Evolutionary conservation across 176 grass and related monocot species (phyloP).

Genomic region (Oryza glaberrima): DNA sequence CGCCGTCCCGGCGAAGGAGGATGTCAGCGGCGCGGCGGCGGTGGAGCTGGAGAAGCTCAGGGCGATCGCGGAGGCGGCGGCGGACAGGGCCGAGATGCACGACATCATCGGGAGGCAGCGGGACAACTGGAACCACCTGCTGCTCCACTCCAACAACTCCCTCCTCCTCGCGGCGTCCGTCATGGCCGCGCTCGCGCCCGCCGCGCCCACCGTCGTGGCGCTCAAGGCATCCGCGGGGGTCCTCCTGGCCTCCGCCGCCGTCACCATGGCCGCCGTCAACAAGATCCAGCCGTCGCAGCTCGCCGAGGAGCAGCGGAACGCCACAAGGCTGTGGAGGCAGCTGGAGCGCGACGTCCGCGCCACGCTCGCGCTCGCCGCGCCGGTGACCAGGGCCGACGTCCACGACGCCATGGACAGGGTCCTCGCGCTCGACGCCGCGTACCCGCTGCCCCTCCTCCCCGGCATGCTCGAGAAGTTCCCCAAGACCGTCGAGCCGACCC

Average conservation of each 20-base stretch:
- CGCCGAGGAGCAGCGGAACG: slow-evolving; percentile 71
- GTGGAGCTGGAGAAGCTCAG: slow-evolving; percentile 34
- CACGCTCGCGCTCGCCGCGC: background rate
- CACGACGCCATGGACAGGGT: slow-evolving; percentile 32
- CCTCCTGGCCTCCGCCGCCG: slow-evolving; percentile 36
- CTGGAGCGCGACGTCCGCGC: slow-evolving; percentile 43
- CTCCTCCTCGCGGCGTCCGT: slow-evolving; percentile 49
- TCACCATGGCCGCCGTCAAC: slow-evolving; percentile 51
- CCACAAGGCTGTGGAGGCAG: slow-evolving; percentile 55
- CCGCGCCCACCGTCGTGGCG: background rate
- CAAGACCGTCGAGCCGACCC: slow-evolving; percentile 36
- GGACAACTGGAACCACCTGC: slow-evolving; percentile 79
- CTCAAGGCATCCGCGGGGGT: slow-evolving; percentile 39
- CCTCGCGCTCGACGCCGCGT: slow-evolving; percentile 60
- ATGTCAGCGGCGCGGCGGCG: too few species aligned
- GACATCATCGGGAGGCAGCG: slow-evolving; percentile 67
- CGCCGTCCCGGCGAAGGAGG: background rate
- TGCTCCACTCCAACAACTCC: slow-evolving; percentile 65
- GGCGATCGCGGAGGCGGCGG: slow-evolving; percentile 50
- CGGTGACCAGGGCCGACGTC: background rate
- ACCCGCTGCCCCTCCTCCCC: slow-evolving; percentile 51
- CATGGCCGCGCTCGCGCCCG: slow-evolving; percentile 50
- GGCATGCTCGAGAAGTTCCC: slow-evolving; percentile 71
- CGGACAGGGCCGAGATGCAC: slow-evolving; percentile 68
- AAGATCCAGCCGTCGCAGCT: slow-evolving; percentile 78